Evolutionary conservation across 2,329 filamentous ascomycete species (phyloP), one percentile per base, ranked within the genome.

Genomic region (Hymenotorrendiella dingleyae): DNA sequence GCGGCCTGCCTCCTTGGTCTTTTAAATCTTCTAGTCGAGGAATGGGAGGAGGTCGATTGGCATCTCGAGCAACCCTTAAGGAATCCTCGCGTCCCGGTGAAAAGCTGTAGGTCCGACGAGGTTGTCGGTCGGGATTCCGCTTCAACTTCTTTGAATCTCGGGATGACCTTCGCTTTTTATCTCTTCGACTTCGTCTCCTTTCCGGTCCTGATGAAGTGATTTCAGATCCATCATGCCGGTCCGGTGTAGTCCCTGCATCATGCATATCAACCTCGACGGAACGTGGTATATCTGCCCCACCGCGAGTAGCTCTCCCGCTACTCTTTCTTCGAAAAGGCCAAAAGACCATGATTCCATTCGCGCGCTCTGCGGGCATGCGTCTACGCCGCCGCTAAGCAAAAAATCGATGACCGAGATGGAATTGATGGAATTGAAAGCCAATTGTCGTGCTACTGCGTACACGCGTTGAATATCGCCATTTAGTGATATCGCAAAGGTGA

Each of bases 291-390:
- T 54, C 73, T 73, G 54, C 72, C 74, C 63, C 78, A 54, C 67
- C 68, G 47, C 68, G 66, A 50, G 71, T 64, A 59, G 73, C 70
- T 65, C 71, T 78, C 66, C 81, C 81, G 65, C 80, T 82, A 66
- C 76, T 82, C 67, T 75, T 82, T 59, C 83, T 80, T 65, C 82
- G 74, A 66, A 94, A 94, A 48, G 82, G 86, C 88, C 87, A 94
- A 65, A 90, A 70, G 62, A 82, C 79, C 86, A 91, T 91, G 37
- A 52, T 62, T 53, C 56, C 56, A 57, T 59, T 46, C 43, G 49
- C 45, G 42, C 49, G 39, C 23, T 50, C 35, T 23, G 41, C 42
- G 23, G 35, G 26, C 39, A 38, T n/a, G n/a, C 28, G 41, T 42
- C 34, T 27, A 9, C 42, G 40, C 48, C 44, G 43, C 35, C 38